These are phyloP conservation scores for Gamarada debralockiae DNA, from an alignment of 495 filamentous ascomycete genomes.

Conservation along the genomic window DNA sequence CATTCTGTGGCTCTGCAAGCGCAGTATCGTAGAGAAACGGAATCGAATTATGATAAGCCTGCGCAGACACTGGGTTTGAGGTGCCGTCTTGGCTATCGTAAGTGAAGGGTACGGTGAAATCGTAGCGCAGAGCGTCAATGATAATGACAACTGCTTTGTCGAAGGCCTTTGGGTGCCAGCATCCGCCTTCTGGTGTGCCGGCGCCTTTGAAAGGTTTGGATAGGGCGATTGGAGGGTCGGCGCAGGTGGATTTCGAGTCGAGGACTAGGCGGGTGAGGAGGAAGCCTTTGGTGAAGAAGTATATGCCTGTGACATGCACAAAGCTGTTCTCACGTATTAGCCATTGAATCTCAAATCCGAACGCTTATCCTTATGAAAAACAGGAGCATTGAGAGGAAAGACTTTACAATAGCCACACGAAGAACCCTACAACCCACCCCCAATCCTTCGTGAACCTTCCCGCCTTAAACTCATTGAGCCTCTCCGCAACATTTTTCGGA, in stretches of 20 bases:
- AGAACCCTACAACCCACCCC: conserved; percentile 47
- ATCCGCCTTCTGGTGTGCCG: conserved; percentile 60
- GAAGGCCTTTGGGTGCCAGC: conserved; percentile 94
- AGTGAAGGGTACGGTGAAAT: conserved; percentile 84
- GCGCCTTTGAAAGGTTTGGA: conserved; percentile 25
- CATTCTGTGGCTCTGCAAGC: conserved; percentile 65
- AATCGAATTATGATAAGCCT: conserved; percentile 83
- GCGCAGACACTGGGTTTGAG: conserved; percentile 19
- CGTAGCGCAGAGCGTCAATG: conserved; percentile 92
- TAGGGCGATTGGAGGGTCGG: conserved; percentile 57
- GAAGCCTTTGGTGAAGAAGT: conserved; percentile 95
- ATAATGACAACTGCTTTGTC: conserved; percentile 87
- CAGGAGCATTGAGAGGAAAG: too few species aligned
- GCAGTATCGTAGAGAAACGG: conserved; percentile 82
- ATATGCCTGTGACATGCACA: conserved; percentile 77
- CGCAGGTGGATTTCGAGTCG: conserved; percentile 81
- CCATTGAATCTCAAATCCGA: background rate
- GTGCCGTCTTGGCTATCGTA: conserved; percentile 32
- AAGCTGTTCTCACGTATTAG: conserved; percentile 28
- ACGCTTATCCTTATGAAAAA: too few species aligned
- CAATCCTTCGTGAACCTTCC: conserved; percentile 37
- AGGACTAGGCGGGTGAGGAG: conserved; percentile 89
- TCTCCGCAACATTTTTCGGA: conserved; percentile 35
- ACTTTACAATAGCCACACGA: conserved; percentile 49
- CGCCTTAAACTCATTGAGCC: conserved; percentile 31